Evolutionary conservation across 2,329 filamentous ascomycete species (phyloP), one percentile per base, ranked within the genome.

Genomic region (Bipolaris bicolor): DNA sequence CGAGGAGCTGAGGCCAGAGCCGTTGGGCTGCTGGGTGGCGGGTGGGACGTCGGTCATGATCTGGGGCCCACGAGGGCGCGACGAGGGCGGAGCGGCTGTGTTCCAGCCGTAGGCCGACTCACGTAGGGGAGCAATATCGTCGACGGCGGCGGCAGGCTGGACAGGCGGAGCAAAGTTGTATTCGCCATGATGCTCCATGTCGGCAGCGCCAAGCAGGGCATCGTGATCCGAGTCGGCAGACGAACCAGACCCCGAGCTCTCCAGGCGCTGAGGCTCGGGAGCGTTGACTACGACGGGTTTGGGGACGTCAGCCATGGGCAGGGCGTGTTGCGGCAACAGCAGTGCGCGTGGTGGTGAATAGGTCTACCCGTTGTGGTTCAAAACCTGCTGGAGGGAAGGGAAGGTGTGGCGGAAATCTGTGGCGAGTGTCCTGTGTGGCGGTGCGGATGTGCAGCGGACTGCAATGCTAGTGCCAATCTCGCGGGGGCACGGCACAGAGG

Each of bases 221-320:
- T 72, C 69, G 55, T 76, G 81, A 62, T 78, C 77, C 40, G 71
- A 69, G 47, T 77, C 74, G 47, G 76, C 79, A 20, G 81, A 81
- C 11, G 80, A 81, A 41, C 70, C 77, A 16, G 82, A 83, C 57
- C 77, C 80, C 45, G 83, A 83, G 62, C 63, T 63, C 24, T 58
- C 55, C 3, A 57, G 51, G 40, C 54, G 61, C 45, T 37, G 44
- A 11, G 50, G 44, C 36, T 64, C 64, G 15, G 71, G 72, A 36
- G 58, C 68, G 51, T 75, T 75, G 58, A 69, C 67, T 36, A 71
- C 70, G 29, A 72, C 58, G 36, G 71, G 70, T 63, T 63, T 70
- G 60, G 60, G 61, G 59, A 64, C 67, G 65, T 69, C 67, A 58
- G 65, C 67, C 64, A 63, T 63, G 51, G 62, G 54, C 57, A 57